phyloP scores from a whole-genome alignment of 2,329 filamentous ascomycete species.

The Bisporella sp. region DNA sequence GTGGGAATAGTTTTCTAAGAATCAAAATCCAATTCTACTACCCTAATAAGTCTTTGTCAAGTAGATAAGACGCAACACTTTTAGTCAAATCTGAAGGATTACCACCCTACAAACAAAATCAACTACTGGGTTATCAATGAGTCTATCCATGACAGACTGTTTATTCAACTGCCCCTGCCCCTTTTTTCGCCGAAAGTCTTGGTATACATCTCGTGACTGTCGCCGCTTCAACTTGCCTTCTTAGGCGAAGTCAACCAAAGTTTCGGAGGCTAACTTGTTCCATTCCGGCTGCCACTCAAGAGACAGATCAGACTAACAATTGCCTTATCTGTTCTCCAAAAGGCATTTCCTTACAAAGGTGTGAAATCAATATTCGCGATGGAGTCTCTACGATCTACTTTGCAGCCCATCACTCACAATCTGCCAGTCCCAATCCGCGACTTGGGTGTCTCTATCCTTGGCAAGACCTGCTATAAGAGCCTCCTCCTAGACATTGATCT shows the following conservation, averaged over 20 bases:
- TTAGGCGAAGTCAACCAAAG: no score
- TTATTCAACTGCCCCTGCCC: no score
- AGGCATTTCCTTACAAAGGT: background rate
- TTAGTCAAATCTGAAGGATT: no score
- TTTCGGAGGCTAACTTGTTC: no score
- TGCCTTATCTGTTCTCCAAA: background rate
- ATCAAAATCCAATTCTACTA: background rate
- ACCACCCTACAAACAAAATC: no score
- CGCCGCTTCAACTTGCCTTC: no score
- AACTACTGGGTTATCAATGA: no score
- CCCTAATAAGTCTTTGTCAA: background rate
- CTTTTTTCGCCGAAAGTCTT: background rate
- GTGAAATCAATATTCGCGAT: conserved; percentile 31
- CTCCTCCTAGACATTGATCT: conserved; percentile 81
- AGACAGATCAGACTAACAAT: background rate
- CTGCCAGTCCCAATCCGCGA: conserved; percentile 70
- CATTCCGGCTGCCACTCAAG: no score
- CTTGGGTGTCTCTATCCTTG: conserved; percentile 72
- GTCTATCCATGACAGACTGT: no score
- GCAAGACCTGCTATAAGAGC: conserved; percentile 75
- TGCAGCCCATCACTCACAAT: conserved; percentile 63
- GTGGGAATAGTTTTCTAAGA: background rate
- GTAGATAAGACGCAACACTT: no score
- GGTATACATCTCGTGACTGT: background rate
- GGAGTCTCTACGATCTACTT: conserved; percentile 53